Evolutionary conservation across 2,329 filamentous ascomycete species (phyloP).

Genomic region (Curvularia hawaiiensis): DNA sequence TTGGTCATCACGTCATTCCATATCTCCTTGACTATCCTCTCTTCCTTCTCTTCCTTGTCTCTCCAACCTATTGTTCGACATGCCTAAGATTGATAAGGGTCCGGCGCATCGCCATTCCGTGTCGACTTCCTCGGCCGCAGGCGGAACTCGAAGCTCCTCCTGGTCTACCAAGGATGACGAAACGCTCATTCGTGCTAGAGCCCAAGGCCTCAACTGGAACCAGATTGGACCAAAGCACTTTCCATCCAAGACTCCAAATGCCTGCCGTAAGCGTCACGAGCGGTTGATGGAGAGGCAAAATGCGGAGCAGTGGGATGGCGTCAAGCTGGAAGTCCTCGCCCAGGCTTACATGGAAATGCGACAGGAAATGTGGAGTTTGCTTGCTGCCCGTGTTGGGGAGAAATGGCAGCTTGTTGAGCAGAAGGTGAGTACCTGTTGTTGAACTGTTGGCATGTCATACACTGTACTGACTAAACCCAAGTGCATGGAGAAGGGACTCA

Average conservation of each 20-base stretch:
- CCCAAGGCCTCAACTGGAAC: conserved; percentile 80
- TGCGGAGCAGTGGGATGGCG: conserved; percentile 77
- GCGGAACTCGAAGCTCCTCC: conserved; percentile 47
- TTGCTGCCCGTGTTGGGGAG: conserved; percentile 66
- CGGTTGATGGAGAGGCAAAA: conserved; percentile 76
- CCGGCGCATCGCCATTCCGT: conserved; percentile 39
- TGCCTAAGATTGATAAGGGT: conserved; percentile 53
- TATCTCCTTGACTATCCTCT: conserved; percentile 16
- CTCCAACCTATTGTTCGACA: conserved; percentile 41
- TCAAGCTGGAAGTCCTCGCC: conserved; percentile 75
- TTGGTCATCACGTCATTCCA: conserved; percentile 19
- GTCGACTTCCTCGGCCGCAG: conserved; percentile 40
- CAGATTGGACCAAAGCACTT: conserved; percentile 80
- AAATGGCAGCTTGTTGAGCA: conserved; percentile 74
- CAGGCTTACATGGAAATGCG: conserved; percentile 80
- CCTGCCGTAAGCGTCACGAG: conserved; percentile 88
- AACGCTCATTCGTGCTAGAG: conserved; percentile 71
- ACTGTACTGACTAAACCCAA: conserved; percentile 45
- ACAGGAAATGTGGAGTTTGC: conserved; percentile 78
- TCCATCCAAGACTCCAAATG: conserved; percentile 76
- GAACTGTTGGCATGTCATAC: not conserved
- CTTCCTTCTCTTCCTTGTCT: conserved; percentile 22
- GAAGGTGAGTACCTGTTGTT: conserved; percentile 61
- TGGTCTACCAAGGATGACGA: conserved; percentile 80
- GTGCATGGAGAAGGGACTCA: conserved; percentile 85